Percentiles rank a stretch among this genome's conserved stretches.
phyloP scores from a whole-genome alignment of 1,139 yeast genomes.

The Komagataea norvegica region DNA sequence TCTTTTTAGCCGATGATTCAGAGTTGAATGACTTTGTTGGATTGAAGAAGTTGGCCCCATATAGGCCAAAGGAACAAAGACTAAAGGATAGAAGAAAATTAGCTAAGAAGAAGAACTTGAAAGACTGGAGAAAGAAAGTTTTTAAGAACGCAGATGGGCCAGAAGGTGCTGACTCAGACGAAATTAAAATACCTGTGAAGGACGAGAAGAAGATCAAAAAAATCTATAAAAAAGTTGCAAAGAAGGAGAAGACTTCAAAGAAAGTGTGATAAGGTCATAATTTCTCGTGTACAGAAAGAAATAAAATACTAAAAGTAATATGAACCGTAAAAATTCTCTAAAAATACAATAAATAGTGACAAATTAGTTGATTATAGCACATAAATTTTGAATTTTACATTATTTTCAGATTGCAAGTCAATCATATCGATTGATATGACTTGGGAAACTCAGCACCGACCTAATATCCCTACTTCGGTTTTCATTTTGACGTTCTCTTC shows the following conservation, averaged over 20 bases:
- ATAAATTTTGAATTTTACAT: too few species aligned
- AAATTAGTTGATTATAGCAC: too few species aligned
- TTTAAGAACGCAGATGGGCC: slow-evolving; percentile 68
- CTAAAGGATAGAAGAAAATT: slow-evolving; percentile 79
- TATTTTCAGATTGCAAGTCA: slow-evolving; percentile 3
- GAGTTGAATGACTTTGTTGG: slow-evolving; percentile 82
- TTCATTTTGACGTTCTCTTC: slow-evolving; percentile 12
- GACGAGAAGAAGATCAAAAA: slow-evolving; percentile 1
- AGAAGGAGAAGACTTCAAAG: background rate
- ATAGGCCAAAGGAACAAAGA: slow-evolving; percentile 69
- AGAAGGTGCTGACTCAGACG: slow-evolving; percentile 33
- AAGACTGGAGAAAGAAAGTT: slow-evolving; percentile 86
- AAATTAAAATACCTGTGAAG: slow-evolving; percentile 36
- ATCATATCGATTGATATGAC: slow-evolving; percentile 25
- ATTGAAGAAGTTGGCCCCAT: slow-evolving; percentile 89
- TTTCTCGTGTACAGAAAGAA: too few species aligned
- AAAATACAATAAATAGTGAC: too few species aligned
- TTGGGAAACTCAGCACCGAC: slow-evolving; percentile 22
- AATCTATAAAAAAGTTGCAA: background rate
- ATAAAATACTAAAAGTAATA: too few species aligned
- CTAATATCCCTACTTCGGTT: slow-evolving; percentile 24
- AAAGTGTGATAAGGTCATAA: too few species aligned
- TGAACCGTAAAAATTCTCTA: too few species aligned
- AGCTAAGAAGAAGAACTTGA: slow-evolving; percentile 73
- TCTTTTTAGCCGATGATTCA: slow-evolving; percentile 82